Evolutionary conservation across 1,284 basidiomycete species (phyloP).

Genomic region (Mrakiaceae sp.): DNA sequence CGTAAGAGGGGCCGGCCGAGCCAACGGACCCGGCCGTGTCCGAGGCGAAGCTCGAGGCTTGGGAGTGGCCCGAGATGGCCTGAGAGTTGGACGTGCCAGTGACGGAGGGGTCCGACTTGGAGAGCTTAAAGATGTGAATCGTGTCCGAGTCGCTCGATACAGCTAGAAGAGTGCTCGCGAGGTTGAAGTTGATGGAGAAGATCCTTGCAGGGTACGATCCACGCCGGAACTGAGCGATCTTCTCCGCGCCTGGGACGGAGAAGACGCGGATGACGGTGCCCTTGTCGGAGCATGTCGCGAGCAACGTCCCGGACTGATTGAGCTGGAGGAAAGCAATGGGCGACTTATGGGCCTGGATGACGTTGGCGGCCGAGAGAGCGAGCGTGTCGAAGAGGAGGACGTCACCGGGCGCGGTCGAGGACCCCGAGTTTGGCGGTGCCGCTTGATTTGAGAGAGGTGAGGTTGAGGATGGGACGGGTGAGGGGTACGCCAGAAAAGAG

Average conservation of each 20-base stretch:
- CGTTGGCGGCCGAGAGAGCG: slow-evolving; percentile 79
- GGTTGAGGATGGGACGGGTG: slow-evolving; percentile 74
- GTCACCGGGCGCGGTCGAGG: slow-evolving; percentile 54
- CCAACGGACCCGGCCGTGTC: no score
- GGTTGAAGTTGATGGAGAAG: slow-evolving; percentile 85
- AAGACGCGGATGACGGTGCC: slow-evolving; percentile 96
- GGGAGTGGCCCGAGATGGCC: no score
- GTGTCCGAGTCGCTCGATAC: slow-evolving; percentile 90
- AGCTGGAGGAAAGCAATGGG: slow-evolving; percentile 80
- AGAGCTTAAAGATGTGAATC: slow-evolving; percentile 91
- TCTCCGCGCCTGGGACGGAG: slow-evolving; percentile 79
- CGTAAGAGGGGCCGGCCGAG: background rate
- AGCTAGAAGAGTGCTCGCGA: slow-evolving; percentile 68
- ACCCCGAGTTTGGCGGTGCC: slow-evolving; percentile 29
- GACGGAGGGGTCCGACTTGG: slow-evolving; percentile 9
- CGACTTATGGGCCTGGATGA: slow-evolving; percentile 93
- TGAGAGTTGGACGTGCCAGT: background rate
- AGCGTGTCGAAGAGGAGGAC: slow-evolving; percentile 89
- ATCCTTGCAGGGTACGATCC: slow-evolving; percentile 80
- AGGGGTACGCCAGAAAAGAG: slow-evolving; percentile 91
- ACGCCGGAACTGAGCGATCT: slow-evolving; percentile 86
- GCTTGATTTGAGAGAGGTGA: slow-evolving; percentile 44
- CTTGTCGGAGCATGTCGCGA: slow-evolving; percentile 90
- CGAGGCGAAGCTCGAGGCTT: no score
- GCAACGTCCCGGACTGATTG: slow-evolving; percentile 75